Evolutionary conservation across 2,329 filamentous ascomycete genomes (phyloP).

Genomic region (Diaporthe eres): DNA sequence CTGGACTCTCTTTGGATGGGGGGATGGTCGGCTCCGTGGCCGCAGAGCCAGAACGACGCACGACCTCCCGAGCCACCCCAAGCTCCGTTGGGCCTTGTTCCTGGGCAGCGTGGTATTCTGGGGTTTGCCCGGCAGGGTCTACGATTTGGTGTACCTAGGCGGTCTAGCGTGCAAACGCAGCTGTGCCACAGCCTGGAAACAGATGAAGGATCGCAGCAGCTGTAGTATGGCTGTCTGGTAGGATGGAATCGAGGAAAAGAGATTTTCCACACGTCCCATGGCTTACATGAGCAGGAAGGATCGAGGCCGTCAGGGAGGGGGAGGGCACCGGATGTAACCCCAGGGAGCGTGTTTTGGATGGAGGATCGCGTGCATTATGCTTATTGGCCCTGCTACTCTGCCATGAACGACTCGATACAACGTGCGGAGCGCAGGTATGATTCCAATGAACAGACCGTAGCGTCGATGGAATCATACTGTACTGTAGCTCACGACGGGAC

Average conservation of each 20-base stretch:
- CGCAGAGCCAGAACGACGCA: slow-evolving; percentile 17
- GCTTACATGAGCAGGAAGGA: slow-evolving; percentile 24
- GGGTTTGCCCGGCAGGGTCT: slow-evolving; percentile 4
- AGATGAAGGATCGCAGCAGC: background rate
- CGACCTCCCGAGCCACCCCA: slow-evolving; percentile 24
- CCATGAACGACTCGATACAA: slow-evolving; percentile 26
- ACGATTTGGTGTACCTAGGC: background rate
- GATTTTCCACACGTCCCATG: background rate
- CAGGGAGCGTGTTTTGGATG: slow-evolving; percentile 9
- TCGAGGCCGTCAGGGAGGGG: background rate
- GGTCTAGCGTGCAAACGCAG: background rate
- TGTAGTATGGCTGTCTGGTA: background rate
- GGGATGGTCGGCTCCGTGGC: slow-evolving; percentile 27
- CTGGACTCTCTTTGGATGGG: background rate
- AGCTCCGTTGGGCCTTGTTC: slow-evolving; percentile 28
- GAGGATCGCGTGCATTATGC: slow-evolving; percentile 29
- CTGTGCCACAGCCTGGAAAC: background rate
- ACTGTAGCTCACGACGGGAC: background rate
- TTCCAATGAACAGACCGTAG: background rate
- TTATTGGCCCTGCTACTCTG: slow-evolving; percentile 13
- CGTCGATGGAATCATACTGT: background rate
- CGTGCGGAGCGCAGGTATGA: background rate
- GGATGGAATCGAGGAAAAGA: background rate
- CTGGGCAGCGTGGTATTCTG: slow-evolving; percentile 34
- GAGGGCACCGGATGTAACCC: background rate